These are phyloP conservation scores for Colletotrichum chrysophilum DNA, from an alignment of 2,329 filamentous ascomycete species.

Conservation along the genomic window DNA sequence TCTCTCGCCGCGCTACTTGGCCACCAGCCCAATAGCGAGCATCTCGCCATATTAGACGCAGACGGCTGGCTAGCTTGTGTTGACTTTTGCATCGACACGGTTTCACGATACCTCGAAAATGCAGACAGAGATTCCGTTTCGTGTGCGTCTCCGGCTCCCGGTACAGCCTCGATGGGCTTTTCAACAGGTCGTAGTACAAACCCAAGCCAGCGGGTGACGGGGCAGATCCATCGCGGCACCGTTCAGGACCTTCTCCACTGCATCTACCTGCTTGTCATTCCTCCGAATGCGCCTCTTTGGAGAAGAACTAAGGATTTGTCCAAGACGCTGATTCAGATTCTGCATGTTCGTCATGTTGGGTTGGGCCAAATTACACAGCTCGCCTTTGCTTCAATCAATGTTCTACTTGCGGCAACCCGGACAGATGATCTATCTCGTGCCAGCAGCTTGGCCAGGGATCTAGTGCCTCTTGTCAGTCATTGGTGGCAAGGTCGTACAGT, in stretches of 20 bases:
- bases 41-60: constrained; percentile 62
- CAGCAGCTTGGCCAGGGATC: constrained; percentile 59
- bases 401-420: constrained; percentile 67
- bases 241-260: constrained; percentile 65
- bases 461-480: constrained; percentile 74
- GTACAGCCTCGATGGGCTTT: constrained; percentile 32
- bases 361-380: constrained; percentile 71
- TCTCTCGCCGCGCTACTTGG: constrained; percentile 73
- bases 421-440: constrained; percentile 72
- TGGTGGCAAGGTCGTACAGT: constrained; percentile 79
- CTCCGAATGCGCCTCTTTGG: constrained; percentile 71
- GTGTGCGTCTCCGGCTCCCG: constrained; percentile 54
- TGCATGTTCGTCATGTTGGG: constrained; percentile 63
- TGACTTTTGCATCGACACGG: constrained; percentile 72
- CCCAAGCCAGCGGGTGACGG: constrained; percentile 25
- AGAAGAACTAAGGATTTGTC: constrained; percentile 62
- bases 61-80: constrained; percentile 73
- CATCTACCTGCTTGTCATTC: constrained; percentile 66
- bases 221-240: constrained; percentile 23
- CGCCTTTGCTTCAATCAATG: constrained; percentile 79
- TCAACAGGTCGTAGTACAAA: constrained; percentile 31
- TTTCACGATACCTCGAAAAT: constrained; percentile 57
- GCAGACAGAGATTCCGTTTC: constrained; percentile 40
- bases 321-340: constrained; percentile 60
- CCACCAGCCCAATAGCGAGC: constrained; percentile 79